Conservation (phyloP, 257 asterid genomes). For the Fraxinus americana region DNA sequence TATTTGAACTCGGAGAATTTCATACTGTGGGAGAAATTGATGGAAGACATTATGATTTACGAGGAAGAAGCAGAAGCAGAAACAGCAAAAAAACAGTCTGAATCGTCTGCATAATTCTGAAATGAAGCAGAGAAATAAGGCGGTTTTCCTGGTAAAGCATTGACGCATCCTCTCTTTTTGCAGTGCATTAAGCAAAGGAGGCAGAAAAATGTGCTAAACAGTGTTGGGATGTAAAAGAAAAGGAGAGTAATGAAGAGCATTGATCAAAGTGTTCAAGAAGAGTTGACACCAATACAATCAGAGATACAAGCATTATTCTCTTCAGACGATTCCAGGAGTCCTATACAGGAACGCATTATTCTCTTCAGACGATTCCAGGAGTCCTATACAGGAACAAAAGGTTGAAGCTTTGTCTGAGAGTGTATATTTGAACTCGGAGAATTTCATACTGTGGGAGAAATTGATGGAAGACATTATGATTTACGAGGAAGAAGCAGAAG, state of each 20-base stretch:
- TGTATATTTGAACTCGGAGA: constrained; percentile 48
- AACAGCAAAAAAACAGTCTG: constrained; percentile 11
- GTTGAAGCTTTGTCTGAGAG: constrained; percentile 27
- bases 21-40: constrained; percentile 83
- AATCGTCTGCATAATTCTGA: constrained; percentile 36
- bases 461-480: constrained; percentile 89
- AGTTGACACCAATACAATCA: constrained; percentile 36
- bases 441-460: constrained; percentile 85
- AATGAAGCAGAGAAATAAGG: constrained; percentile 31
- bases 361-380: constrained; percentile 47
- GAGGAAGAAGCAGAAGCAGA: constrained; percentile 42
- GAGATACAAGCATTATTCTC: constrained; percentile 48
- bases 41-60: constrained; percentile 89
- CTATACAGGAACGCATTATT: constrained; percentile 34
- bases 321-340: constrained; percentile 47
- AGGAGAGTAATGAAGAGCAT: not conserved
- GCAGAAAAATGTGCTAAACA: constrained; percentile 11
- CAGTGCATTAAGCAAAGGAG: constrained; percentile 26
- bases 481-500: constrained; percentile 49
- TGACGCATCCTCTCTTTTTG: constrained; percentile 31
- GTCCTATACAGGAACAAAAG: constrained; percentile 37
- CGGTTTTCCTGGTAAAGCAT: constrained; percentile 35
- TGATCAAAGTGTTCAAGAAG: constrained; percentile 31
- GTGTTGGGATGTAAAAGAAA: not conserved
- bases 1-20: constrained; percentile 57